These are phyloP conservation scores for Clathrus columnatus DNA, from an alignment of 768 basidiomycete species.

Conservation along the genomic window DNA sequence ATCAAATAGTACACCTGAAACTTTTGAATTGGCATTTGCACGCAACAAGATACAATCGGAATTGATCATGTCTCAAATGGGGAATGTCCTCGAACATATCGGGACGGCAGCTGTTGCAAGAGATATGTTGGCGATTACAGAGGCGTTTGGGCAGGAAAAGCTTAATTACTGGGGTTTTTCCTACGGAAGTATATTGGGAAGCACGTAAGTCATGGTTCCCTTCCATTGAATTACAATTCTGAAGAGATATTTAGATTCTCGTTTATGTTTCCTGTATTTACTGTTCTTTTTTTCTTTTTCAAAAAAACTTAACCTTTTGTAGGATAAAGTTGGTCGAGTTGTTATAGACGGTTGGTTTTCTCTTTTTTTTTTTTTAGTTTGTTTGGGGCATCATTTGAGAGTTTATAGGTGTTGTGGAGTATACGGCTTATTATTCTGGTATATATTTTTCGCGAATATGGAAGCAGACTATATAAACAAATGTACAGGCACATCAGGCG, in stretches of 20 bases:
- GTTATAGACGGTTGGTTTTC: slow-evolving; percentile 22
- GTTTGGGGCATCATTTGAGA: background rate
- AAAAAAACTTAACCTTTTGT: background rate
- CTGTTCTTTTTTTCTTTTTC: background rate
- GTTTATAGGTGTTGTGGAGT: background rate
- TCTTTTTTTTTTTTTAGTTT: background rate
- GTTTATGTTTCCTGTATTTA: slow-evolving; percentile 23
- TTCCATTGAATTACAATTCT: no score
- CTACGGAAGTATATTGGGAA: slow-evolving; percentile 7
- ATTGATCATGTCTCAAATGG: background rate
- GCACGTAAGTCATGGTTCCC: slow-evolving; percentile 9
- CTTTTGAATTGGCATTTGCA: background rate
- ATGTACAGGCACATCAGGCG: slow-evolving; percentile 12
- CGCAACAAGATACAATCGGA: slow-evolving; percentile 7
- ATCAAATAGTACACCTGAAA: background rate
- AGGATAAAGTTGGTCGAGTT: slow-evolving; percentile 26
- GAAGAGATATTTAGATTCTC: no score
- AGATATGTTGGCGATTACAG: slow-evolving; percentile 24
- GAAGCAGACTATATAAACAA: background rate
- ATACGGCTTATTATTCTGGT: background rate
- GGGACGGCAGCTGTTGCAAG: slow-evolving; percentile 22
- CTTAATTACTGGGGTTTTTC: slow-evolving; percentile 23
- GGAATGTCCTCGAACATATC: slow-evolving; percentile 18
- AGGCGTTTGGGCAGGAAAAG: slow-evolving; percentile 23
- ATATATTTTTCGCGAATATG: background rate